A percentile compares a stretch with the other conserved stretches of the same genome.
These are phyloP conservation scores for Penicillium diatomitis DNA, from an alignment of 495 filamentous ascomycete species.

Conservation along the genomic window DNA sequence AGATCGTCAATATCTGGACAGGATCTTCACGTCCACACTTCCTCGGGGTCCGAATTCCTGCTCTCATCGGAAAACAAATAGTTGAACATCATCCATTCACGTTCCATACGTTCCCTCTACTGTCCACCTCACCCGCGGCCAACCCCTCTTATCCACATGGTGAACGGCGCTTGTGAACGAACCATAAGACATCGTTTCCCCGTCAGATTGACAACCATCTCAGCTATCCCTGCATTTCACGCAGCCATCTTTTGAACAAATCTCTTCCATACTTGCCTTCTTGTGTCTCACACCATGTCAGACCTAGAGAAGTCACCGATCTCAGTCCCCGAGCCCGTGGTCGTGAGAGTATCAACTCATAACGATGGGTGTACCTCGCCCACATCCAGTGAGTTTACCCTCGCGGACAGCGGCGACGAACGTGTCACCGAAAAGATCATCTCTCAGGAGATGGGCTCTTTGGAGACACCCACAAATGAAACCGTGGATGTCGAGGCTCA, in stretches of 20 bases:
- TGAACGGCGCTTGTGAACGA: not conserved
- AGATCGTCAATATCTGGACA: not conserved
- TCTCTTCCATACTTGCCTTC: not conserved
- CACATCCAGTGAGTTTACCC: slow-evolving; percentile 14
- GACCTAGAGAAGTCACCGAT: slow-evolving; percentile 16
- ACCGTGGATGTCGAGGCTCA: slow-evolving; percentile 34
- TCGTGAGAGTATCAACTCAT: not conserved
- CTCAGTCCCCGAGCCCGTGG: slow-evolving; percentile 13
- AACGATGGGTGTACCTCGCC: slow-evolving; percentile 4
- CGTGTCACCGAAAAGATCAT: slow-evolving; percentile 10
- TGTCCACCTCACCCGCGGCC: not conserved
- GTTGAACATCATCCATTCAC: too few relatives aligned
- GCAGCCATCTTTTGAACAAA: slow-evolving; percentile 15
- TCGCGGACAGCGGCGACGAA: slow-evolving; percentile 10
- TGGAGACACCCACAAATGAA: not conserved
- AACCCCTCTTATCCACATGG: not conserved
- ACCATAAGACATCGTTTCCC: not conserved
- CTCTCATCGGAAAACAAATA: too few relatives aligned
- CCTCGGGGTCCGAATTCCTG: too few relatives aligned
- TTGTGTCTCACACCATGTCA: slow-evolving; percentile 15
- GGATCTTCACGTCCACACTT: not conserved
- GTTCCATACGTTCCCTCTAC: not conserved
- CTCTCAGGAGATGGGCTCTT: slow-evolving; percentile 19
- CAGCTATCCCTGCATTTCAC: slow-evolving; percentile 1
- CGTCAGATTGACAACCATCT: slow-evolving; percentile 11